Percentiles rank a stretch among this genome's conserved stretches.
These are phyloP conservation scores for Aspergillus sclerotioniger DNA, from an alignment of 495 filamentous ascomycete species.

Conservation along the genomic window DNA sequence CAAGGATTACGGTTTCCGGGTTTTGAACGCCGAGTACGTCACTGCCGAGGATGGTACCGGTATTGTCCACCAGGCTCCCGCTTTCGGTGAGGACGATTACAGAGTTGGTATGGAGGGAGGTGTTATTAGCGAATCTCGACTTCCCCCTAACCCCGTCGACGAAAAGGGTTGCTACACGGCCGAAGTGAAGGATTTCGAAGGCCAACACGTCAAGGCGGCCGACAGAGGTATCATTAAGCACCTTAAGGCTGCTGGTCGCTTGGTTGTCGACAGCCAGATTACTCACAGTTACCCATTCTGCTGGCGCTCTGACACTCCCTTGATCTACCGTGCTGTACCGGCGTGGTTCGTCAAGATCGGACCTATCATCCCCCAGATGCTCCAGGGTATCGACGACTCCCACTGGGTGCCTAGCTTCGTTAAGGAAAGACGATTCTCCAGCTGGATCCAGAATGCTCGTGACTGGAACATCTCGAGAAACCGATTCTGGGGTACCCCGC, in stretches of 20 bases:
- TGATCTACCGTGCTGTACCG: constrained; percentile 92
- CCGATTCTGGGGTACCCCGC: constrained; percentile 95
- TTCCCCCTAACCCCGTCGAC: constrained; percentile 87
- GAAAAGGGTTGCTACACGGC: constrained; percentile 76
- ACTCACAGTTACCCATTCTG: constrained; percentile 96
- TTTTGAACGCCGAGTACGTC: constrained; percentile 86
- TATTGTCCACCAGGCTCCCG: constrained; percentile 92
- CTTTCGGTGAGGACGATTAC: constrained; percentile 98
- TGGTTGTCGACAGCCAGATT: constrained; percentile 86
- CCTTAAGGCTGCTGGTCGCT: constrained; percentile 72
- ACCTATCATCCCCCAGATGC: constrained; percentile 82
- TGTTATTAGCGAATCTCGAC: constrained; percentile 71
- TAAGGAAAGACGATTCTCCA: constrained; percentile 85
- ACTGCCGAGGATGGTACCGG: constrained; percentile 91
- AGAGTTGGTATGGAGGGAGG: constrained; percentile 74
- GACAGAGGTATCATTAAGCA: constrained; percentile 94
- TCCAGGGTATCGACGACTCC: constrained; percentile 82
- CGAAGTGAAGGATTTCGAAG: constrained; percentile 79
- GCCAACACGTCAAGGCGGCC: constrained; percentile 89
- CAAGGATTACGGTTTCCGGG: constrained; percentile 81
- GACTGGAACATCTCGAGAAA: constrained; percentile 98
- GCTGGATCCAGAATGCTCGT: constrained; percentile 86
- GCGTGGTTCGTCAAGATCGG: constrained; percentile 94
- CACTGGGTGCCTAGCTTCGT: constrained; percentile 94
- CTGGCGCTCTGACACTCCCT: constrained; percentile 89